Percentiles rank a stretch among this genome's conserved stretches.
These are phyloP conservation scores for Avena insularis DNA, from an alignment of 176 grass and related monocot genomes.

Conservation along the genomic window DNA sequence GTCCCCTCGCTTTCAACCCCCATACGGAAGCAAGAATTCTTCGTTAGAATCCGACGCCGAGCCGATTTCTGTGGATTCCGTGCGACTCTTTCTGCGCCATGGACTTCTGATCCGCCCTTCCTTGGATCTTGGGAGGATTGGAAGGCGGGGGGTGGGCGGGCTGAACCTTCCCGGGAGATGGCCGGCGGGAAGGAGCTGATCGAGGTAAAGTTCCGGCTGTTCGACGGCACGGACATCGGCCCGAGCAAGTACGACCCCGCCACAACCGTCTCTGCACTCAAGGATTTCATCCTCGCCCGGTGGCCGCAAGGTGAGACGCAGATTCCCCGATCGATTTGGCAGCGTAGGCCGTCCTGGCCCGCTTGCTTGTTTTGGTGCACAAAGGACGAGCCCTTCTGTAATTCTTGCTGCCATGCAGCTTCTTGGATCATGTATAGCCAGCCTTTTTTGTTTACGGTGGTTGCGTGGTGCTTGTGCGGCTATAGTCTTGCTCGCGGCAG, in stretches of 20 bases:
- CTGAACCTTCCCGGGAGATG: slow-evolving; percentile 57
- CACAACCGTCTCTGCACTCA: slow-evolving; percentile 79
- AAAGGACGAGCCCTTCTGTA: background rate
- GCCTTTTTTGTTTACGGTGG: background rate
- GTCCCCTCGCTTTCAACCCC: slow-evolving; percentile 55
- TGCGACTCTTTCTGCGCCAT: slow-evolving; percentile 31
- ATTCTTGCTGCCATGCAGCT: slow-evolving; percentile 31
- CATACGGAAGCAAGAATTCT: slow-evolving; percentile 60
- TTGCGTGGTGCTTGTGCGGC: slow-evolving; percentile 15
- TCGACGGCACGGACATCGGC: slow-evolving; percentile 85
- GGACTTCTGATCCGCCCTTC: slow-evolving; percentile 51
- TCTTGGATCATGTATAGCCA: slow-evolving; percentile 17
- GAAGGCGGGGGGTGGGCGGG: slow-evolving; percentile 33
- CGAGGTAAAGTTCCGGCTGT: slow-evolving; percentile 87
- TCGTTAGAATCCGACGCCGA: slow-evolving; percentile 45
- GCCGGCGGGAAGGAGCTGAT: slow-evolving; percentile 66
- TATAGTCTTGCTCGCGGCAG: background rate
- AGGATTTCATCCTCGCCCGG: slow-evolving; percentile 82
- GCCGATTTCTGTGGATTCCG: slow-evolving; percentile 33
- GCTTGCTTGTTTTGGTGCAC: slow-evolving; percentile 22
- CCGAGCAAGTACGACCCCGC: slow-evolving; percentile 86
- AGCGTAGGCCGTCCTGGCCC: slow-evolving; percentile 19
- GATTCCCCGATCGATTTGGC: slow-evolving; percentile 34
- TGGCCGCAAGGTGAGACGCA: slow-evolving; percentile 89
- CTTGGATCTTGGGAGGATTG: slow-evolving; percentile 32